Evolutionary conservation across 108 stramenopile genomes (phyloP).

Genomic region (Discostella pseudostelligera): DNA sequence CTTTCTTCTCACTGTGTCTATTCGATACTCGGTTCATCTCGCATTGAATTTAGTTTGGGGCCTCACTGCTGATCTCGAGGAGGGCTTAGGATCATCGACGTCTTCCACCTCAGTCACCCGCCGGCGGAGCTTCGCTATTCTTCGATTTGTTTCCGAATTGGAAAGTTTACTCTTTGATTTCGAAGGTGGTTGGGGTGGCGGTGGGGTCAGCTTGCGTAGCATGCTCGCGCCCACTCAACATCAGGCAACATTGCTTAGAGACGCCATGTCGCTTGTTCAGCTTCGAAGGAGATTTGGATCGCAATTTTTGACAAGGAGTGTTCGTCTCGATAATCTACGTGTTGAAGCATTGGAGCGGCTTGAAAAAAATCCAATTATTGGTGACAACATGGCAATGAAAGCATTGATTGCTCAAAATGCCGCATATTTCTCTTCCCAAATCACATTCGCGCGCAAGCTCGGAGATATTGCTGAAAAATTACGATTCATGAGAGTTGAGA

Average conservation of each 20-base stretch:
- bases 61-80: constrained; percentile 84
- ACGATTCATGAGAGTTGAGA: constrained; percentile 59
- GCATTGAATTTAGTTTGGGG: constrained; percentile 82
- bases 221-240: constrained; percentile 68
- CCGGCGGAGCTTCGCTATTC: constrained; percentile 67
- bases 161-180: constrained; percentile 82
- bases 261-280: constrained; percentile 64
- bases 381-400: constrained; percentile 46
- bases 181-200: constrained; percentile 85
- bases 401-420: constrained; percentile 73
- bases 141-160: constrained; percentile 82
- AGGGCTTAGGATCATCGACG: constrained; percentile 48
- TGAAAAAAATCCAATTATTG: constrained; percentile 28
- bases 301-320: constrained; percentile 65
- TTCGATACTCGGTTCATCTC: constrained; percentile 72
- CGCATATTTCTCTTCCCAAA: constrained; percentile 80
- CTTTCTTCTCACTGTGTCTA: constrained; percentile 76
- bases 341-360: constrained; percentile 32
- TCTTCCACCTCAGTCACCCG: constrained; percentile 46
- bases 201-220: constrained; percentile 66
- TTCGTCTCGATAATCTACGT: constrained; percentile 58
- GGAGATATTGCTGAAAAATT: constrained; percentile 84
- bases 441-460: constrained; percentile 70
- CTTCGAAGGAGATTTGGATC: constrained; percentile 52
- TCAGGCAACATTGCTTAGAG: constrained; percentile 63